Evolutionary conservation across 768 basidiomycete genomes (phyloP), one percentile per base, ranked within the genome.

Genomic region (Hydnomerulius pinastri): DNA sequence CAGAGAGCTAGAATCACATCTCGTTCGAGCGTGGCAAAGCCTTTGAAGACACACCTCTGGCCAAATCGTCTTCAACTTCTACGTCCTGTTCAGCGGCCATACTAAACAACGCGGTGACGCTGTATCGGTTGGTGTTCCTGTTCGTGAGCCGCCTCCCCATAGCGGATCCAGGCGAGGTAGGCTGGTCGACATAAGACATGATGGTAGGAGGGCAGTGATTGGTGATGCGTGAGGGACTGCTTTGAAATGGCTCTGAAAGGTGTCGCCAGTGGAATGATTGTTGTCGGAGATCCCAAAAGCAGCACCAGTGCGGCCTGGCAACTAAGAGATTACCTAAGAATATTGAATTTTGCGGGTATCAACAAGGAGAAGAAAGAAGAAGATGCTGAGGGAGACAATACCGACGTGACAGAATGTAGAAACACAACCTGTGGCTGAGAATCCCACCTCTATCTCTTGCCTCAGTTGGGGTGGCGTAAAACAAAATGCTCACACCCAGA

Each of bases 41-140:
- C 40, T 1, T 7, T 18, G 40, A 18, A 29, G 3, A 75, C 85
- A 56, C 61, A 92, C 93, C 92, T 80, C 92, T 77, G 6, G 96
- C 93, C 51, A 98, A 75, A 69, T 98, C 96, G 69, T 98, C 96
- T 67, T 97, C 94, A 38, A 98, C 90, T 70, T 98, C 96, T 10
- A 94, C 87, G 67, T 98, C 96, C 76, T 98, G 94, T 73, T 98
- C 96, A 29, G 96, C 96, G 11, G 95, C 96, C 87, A 98, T 94
- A 63, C 90, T 92, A 68, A 96, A 98, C 59, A 98, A 77, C 23
- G 92, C 92, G 43, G 91, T 98, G 32, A 98, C 95, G 68, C 88
- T 91, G 73, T 97, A 96, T 51, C 95, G 87, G 73, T 97, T 96
- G 58, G 92, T 95, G 69, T 92, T 97, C 68, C 95, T 77, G 77